phyloP scores from a whole-genome alignment of 208 protist genomes.

The Trypanosoma platydactyli region DNA sequence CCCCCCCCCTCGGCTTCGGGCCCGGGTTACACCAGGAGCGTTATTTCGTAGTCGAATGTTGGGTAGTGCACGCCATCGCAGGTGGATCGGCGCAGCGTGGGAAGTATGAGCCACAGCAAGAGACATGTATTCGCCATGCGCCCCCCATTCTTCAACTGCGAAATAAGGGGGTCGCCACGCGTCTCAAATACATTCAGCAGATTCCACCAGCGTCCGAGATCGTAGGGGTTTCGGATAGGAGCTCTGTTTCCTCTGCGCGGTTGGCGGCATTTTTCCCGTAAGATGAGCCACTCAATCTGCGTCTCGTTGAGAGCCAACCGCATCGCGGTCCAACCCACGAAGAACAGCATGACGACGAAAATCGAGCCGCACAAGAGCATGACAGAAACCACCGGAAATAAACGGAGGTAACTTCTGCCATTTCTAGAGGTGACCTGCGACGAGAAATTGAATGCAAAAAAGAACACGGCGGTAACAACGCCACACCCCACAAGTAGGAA shows the following conservation, averaged over 20 bases:
- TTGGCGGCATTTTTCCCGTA: constrained; percentile 37
- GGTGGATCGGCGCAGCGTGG: constrained; percentile 40
- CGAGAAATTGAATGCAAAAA: constrained; percentile 27
- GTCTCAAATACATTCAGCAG: constrained; percentile 61
- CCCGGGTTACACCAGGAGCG: constrained; percentile 22
- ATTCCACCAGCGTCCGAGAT: constrained; percentile 70
- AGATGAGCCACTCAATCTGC: constrained; percentile 49
- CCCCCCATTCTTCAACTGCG: background rate
- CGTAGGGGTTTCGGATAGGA: constrained; percentile 63
- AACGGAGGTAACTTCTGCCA: no score
- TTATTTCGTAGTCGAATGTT: constrained; percentile 44
- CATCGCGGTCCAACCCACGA: constrained; percentile 36
- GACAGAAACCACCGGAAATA: constrained; percentile 32
- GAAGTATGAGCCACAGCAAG: constrained; percentile 55
- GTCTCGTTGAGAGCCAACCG: constrained; percentile 63
- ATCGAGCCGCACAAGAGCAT: constrained; percentile 37
- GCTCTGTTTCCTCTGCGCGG: constrained; percentile 31
- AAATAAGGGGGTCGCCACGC: constrained; percentile 47
- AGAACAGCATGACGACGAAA: constrained; percentile 51
- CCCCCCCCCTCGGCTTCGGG: no score
- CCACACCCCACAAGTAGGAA: constrained; percentile 52
- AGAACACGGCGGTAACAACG: constrained; percentile 29
- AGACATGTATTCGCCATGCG: constrained; percentile 20
- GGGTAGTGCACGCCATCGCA: constrained; percentile 74
- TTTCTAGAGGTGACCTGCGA: no score